These are phyloP conservation scores for Yamadazyma ubonensis DNA, from an alignment of 805 yeast genomes.

Conservation along the genomic window DNA sequence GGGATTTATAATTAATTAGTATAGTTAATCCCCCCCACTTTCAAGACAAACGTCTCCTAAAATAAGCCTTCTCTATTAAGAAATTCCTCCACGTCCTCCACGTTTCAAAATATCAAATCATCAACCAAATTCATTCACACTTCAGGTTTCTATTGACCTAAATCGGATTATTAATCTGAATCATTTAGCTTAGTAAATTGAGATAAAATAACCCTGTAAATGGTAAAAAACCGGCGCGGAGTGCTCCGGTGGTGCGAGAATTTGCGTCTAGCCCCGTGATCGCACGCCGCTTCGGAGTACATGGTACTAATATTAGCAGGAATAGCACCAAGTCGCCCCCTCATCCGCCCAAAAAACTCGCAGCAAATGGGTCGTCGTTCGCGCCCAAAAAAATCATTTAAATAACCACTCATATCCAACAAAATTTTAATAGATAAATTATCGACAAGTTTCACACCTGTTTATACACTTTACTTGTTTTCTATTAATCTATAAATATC, in stretches of 20 bases:
- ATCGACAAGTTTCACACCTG: slow-evolving; percentile 4
- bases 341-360: slow-evolving; percentile 2
- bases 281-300: slow-evolving; percentile 1
- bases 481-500: background rate
- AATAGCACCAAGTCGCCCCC: background rate
- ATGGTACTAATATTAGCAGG: too few species aligned
- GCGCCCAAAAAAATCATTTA: slow-evolving; percentile 8
- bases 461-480: slow-evolving; percentile 3
- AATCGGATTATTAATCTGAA: too few species aligned
- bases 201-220: too few species aligned
- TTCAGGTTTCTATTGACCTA: too few species aligned
- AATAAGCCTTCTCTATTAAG: too few species aligned
- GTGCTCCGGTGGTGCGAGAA: background rate
- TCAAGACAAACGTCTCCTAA: too few species aligned
- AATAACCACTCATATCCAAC: slow-evolving; percentile 11
- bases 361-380: slow-evolving; percentile 1
- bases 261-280: too few species aligned
- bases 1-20: too few species aligned
- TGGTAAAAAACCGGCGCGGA: slow-evolving; percentile 1
- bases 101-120: too few species aligned
- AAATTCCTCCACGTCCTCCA: too few species aligned
- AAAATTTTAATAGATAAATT: slow-evolving; percentile 3
- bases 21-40: background rate
- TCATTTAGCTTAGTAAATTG: too few species aligned
- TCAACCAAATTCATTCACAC: too few species aligned